These are phyloP conservation scores for Xylaria castorea DNA, from an alignment of 495 filamentous ascomycete species.

Conservation along the genomic window DNA sequence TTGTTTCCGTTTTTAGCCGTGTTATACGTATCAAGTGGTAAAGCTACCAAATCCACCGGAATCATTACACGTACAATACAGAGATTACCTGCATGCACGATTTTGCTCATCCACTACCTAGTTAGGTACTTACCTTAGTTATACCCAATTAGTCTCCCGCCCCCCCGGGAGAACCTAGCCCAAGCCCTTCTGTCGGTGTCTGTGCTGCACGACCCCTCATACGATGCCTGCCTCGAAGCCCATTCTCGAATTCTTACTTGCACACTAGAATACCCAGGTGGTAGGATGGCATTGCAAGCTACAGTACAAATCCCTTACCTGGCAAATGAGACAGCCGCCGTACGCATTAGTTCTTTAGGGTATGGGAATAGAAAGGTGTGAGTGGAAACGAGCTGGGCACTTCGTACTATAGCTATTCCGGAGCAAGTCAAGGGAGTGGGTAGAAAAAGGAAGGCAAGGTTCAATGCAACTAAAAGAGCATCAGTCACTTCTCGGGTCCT, in stretches of 20 bases:
- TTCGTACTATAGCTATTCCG: background rate
- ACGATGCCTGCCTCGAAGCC: background rate
- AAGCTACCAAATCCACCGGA: no score
- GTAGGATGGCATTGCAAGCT: background rate
- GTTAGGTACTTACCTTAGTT: no score
- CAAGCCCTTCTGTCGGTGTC: conserved; percentile 10
- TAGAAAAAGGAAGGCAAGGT: conserved; percentile 15
- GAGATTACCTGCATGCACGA: background rate
- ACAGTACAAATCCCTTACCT: background rate
- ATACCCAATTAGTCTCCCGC: conserved; percentile 1
- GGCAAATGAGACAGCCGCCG: background rate
- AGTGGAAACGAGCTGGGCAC: background rate
- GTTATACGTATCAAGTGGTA: background rate
- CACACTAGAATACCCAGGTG: no score
- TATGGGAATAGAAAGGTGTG: conserved; percentile 3
- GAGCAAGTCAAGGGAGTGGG: conserved; percentile 3
- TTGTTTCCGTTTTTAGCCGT: background rate
- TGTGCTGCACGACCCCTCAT: conserved; percentile 14
- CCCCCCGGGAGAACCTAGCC: background rate
- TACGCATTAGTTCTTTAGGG: background rate
- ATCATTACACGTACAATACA: no score
- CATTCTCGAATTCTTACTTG: no score
- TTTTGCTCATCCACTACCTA: conserved; percentile 1
- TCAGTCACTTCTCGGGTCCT: conserved; percentile 21
- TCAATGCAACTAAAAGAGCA: conserved; percentile 11